Base-by-base conservation (phyloP, 2,329 filamentous ascomycete species). In the Cercospora nicotianae region DNA sequence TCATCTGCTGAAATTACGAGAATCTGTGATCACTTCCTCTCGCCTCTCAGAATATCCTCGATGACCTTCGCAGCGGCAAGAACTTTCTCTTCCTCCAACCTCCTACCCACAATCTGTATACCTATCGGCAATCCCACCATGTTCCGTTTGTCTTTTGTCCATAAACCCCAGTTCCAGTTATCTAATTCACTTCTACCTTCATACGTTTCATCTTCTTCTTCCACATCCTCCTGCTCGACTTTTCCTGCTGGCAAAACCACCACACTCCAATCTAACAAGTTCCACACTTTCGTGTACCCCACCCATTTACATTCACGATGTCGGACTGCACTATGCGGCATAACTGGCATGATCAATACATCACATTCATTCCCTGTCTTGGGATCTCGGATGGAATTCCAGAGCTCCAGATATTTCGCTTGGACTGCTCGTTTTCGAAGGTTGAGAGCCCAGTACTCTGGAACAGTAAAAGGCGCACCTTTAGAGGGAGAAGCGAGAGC, bases 101-200 rank as follows among this genome's bases (percentile, higher is more conserved):
- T 84, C 59, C 89, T 84, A 0, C 92, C 92, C 0, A 96, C 88
- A 31, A 96, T 84, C 79, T 96, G 92, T 8, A 97, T 88, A 0
- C 87, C 92, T 0, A 95, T 90, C 0, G 93, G 93, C 39, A 97
- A 82, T 0, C 92, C 93, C 62, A 93, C 89, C 93, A 96, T 97
- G 60, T 87, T 87, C n/a, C 83, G 81, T 31, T 57, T 57, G 7
- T 23, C 48, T 0, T 91, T 88, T 76, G 96, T 87, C 77, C 96
- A 97, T 12, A 84, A 68, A 5, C 75, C 75, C 77, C 80, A 82
- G 72, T 87, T 87, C 83, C 83, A 86, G 60, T 80, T 77, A 70
- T 87, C 86, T 1, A 83, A 67, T 20, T 80, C 77, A 70, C 86
- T 88, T 18, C 85, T 79, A 6, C 85, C 79, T 31, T 79, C 68